These are phyloP conservation scores for Phlegmacium glaucopus DNA, from an alignment of 768 basidiomycete species.

Conservation along the genomic window DNA sequence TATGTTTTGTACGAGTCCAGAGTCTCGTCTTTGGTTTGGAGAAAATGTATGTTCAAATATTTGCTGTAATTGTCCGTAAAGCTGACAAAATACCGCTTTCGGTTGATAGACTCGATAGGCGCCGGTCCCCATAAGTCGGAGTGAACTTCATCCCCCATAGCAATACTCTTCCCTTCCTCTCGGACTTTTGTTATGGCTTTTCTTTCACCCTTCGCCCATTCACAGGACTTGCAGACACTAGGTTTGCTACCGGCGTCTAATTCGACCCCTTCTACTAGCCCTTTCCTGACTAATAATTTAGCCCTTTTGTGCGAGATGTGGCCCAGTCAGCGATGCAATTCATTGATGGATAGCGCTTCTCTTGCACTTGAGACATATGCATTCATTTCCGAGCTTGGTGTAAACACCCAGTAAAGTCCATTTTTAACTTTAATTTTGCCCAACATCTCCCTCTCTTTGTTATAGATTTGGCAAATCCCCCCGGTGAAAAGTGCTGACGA, in stretches of 20 bases:
- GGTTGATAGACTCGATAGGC: neutral
- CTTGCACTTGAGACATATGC: neutral
- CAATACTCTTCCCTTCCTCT: no score
- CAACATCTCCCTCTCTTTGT: neutral
- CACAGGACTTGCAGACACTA: neutral
- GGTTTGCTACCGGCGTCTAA: neutral
- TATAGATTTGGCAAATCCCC: neutral
- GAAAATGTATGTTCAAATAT: constrained; percentile 13
- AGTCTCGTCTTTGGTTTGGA: constrained; percentile 26
- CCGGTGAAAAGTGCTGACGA: neutral
- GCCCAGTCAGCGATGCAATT: neutral
- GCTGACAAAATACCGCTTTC: constrained; percentile 22
- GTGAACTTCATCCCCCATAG: no score
- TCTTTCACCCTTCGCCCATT: no score
- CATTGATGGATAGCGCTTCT: neutral
- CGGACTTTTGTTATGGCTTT: neutral
- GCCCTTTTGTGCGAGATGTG: neutral
- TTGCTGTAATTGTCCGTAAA: constrained; percentile 4
- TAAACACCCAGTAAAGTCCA: constrained; percentile 15
- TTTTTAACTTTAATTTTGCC: constrained; percentile 1
- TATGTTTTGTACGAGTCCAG: constrained; percentile 21
- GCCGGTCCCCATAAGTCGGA: no score
- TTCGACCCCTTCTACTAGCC: neutral
- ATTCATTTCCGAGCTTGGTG: neutral
- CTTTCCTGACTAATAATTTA: neutral